Conservation (phyloP, 495 filamentous ascomycete species). For the Daldinia caldariorum region DNA sequence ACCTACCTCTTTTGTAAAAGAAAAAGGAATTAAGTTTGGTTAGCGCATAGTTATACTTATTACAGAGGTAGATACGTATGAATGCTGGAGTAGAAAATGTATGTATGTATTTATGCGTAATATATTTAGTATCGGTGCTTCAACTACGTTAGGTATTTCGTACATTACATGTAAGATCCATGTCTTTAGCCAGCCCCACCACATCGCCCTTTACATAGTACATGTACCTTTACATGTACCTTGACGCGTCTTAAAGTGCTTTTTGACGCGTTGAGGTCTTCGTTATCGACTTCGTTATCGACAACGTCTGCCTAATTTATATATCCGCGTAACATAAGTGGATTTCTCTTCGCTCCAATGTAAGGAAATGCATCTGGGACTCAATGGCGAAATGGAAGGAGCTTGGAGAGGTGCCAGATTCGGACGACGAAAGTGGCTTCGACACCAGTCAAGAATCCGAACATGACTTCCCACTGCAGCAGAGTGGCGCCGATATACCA, state of each 20-base stretch:
- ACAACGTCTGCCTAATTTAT: slow-evolving; percentile 8
- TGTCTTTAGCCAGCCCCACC: slow-evolving; percentile 15
- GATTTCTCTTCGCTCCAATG: neutral
- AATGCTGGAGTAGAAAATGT: no score
- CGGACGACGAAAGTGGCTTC: slow-evolving; percentile 62
- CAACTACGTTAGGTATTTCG: no score
- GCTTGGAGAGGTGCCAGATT: slow-evolving; percentile 66
- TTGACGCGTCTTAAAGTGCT: slow-evolving; percentile 42
- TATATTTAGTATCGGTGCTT: no score
- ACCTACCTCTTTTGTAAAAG: no score
- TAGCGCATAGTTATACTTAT: no score
- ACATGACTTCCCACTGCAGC: slow-evolving; percentile 21
- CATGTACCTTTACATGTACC: neutral
- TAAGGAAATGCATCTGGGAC: slow-evolving; percentile 43
- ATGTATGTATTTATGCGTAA: no score
- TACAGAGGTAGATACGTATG: no score
- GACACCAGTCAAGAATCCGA: slow-evolving; percentile 53
- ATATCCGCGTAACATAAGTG: slow-evolving; percentile 41
- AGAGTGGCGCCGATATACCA: neutral
- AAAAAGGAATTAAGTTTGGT: no score
- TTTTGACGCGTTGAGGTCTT: slow-evolving; percentile 33
- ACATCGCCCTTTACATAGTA: neutral
- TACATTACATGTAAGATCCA: no score
- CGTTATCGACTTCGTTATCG: neutral
- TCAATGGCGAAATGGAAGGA: slow-evolving; percentile 67